Base-by-base conservation (phyloP, 2,329 filamentous ascomycete species). In the Aspergillus candidus region DNA sequence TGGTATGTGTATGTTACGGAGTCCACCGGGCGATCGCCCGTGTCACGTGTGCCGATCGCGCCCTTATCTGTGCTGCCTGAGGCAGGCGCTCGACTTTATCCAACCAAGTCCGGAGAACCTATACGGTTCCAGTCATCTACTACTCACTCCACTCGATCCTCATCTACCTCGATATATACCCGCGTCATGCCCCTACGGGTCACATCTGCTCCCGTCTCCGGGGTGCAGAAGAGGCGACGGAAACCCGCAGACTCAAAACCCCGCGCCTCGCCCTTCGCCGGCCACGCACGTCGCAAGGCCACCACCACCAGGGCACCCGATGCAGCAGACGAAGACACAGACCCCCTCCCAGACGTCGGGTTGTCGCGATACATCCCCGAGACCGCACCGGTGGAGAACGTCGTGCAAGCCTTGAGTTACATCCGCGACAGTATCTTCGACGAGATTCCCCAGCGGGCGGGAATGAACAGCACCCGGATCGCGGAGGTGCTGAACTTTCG, bases 391-490 rank as follows among this genome's bases (percentile, higher is more conserved):
- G 70, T 74, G 12, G 62, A 67, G 36, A 71, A 73, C 61, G 73
- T 79, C 4, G 63, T 71, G 6, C 72, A 78, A 51, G 76, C 75
- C 11, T 72, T 82, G 31, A 61, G 70, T 39, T 70, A 79, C 57
- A 72, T 79, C 30, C 71, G 68, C 15, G 62, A 63, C 11, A 68
- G 64, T 27, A 78, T 78, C 68, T 83, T 82, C 53, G 72, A 72
- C 40, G 65, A 73, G 10, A 65, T 83, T 13, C 80, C 80, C 0
- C 65, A 65, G 14, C 68, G 72, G 8, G 71, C 77, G 1, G 80
- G 80, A 4, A 82, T 84, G 79, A 79, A 78, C 56, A 80, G 77
- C 47, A 76, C 72, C 7, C 72, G 76, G 8, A 81, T 81, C 36
- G 73, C 78, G 4, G 73, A 80, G 48, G 72, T 81, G 2, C 61